Conservation (phyloP, 805 yeast genomes). For the Kodamaea lidongshanica region DNA sequence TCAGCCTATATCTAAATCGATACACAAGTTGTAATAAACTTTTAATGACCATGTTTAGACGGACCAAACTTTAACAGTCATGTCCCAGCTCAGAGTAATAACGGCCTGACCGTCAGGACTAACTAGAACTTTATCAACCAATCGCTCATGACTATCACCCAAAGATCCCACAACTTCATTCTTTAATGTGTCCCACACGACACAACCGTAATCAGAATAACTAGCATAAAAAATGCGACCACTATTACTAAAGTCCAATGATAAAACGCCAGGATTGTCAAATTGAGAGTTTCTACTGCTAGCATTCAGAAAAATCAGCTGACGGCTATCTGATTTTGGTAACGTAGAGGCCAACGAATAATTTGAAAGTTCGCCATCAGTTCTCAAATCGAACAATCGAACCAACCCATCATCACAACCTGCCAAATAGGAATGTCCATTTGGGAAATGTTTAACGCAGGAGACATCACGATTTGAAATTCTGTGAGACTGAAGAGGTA, state of each 20-base stretch:
- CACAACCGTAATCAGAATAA: slow-evolving; percentile 68
- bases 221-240: slow-evolving; percentile 73
- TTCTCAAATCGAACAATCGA: slow-evolving; percentile 66
- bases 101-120: slow-evolving; percentile 73
- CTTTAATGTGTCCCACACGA: slow-evolving; percentile 71
- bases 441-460: slow-evolving; percentile 54
- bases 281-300: slow-evolving; percentile 21
- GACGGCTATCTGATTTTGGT: not conserved
- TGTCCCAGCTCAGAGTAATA: slow-evolving; percentile 78
- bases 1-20: too few species aligned
- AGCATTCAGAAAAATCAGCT: slow-evolving; percentile 2
- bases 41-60: too few species aligned
- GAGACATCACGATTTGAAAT: slow-evolving; percentile 63
- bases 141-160: slow-evolving; percentile 53
- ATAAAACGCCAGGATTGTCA: slow-evolving; percentile 63
- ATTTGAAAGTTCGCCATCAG: slow-evolving; percentile 60
- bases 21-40: too few species aligned
- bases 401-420: slow-evolving; percentile 78
- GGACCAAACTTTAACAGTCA: slow-evolving; percentile 61
- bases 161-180: slow-evolving; percentile 59
- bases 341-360: slow-evolving; percentile 29
- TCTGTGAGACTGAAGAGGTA: slow-evolving; percentile 44
- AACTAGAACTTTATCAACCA: slow-evolving; percentile 56
- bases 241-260: slow-evolving; percentile 65
- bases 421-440: slow-evolving; percentile 60